A percentile compares a stretch with the other conserved stretches of the same genome.
Conservation (phyloP, 352 stramenopile species). For the Peronospora destructor region DNA sequence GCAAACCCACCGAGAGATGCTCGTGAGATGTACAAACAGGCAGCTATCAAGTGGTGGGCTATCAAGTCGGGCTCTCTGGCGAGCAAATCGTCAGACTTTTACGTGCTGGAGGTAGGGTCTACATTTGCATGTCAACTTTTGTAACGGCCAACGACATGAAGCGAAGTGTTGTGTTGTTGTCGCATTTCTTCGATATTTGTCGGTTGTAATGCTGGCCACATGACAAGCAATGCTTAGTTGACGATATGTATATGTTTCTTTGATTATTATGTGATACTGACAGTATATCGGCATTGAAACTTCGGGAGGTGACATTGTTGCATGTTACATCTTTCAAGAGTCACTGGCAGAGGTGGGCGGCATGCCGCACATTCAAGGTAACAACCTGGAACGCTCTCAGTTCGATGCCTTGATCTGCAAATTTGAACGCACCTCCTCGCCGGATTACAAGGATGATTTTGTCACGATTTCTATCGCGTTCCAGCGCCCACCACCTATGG, state of each 20-base stretch:
- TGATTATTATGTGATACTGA: conserved; percentile 10
- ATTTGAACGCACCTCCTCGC: conserved; percentile 62
- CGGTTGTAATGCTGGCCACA: conserved; percentile 9
- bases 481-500: conserved; percentile 72
- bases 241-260: conserved; percentile 1
- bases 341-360: conserved; percentile 74
- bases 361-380: conserved; percentile 74
- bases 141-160: conserved; percentile 5
- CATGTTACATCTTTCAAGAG: conserved; percentile 83
- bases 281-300: conserved; percentile 83
- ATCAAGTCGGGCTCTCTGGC: conserved; percentile 74
- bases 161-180: conserved; percentile 4
- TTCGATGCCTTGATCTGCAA: conserved; percentile 84
- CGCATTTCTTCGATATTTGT: conserved; percentile 26
- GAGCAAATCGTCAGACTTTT: conserved; percentile 82
- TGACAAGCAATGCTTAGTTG: conserved; percentile 15
- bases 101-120: conserved; percentile 58
- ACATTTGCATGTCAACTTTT: conserved; percentile 7
- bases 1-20: conserved; percentile 60
- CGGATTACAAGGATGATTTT: conserved; percentile 65
- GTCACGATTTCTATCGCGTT: conserved; percentile 83
- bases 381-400: conserved; percentile 74
- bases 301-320: conserved; percentile 62
- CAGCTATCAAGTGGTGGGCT: conserved; percentile 85
- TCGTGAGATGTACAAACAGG: conserved; percentile 80